These are phyloP conservation scores for Cyamopsis tetragonoloba DNA, from an alignment of 306 rosid genomes.

Conservation along the genomic window DNA sequence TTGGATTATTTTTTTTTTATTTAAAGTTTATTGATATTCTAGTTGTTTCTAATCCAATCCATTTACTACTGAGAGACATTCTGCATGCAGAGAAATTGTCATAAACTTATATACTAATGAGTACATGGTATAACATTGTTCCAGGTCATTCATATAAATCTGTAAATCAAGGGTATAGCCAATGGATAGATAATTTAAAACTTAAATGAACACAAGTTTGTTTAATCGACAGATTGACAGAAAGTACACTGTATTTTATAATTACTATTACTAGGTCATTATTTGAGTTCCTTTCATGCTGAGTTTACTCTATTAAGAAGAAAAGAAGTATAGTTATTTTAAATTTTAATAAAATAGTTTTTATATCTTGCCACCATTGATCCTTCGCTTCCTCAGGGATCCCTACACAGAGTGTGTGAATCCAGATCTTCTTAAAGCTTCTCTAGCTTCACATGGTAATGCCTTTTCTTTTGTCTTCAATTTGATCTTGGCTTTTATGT, in stretches of 20 bases:
- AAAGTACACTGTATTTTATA: not conserved
- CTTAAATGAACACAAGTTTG: not conserved
- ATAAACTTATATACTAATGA: not conserved
- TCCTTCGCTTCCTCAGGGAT: conserved; percentile 56
- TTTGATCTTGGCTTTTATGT: not conserved
- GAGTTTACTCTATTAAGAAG: not conserved
- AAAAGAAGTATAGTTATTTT: not conserved
- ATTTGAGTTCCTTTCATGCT: not conserved
- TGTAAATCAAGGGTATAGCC: not conserved
- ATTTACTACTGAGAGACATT: conserved; percentile 2
- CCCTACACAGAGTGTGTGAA: conserved; percentile 72
- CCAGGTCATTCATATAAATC: not conserved
- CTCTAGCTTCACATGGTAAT: conserved; percentile 72
- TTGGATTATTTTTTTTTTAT: conserved; percentile 1
- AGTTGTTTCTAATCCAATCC: conserved; percentile 3
- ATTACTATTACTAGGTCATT: not conserved
- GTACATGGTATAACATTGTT: not conserved
- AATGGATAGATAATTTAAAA: not conserved
- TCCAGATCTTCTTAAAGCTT: conserved; percentile 63
- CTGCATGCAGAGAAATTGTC: not conserved
- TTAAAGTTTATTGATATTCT: conserved; percentile 1
- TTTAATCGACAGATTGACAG: conserved; percentile 12
- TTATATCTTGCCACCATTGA: conserved; percentile 12
- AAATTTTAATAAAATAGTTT: not conserved
- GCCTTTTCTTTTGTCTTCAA: conserved; percentile 22